A percentile compares a stretch with the other conserved stretches of the same genome.
Conservation (phyloP, 2,329 filamentous ascomycete species). For the Pseudocercospora fijiensis region DNA sequence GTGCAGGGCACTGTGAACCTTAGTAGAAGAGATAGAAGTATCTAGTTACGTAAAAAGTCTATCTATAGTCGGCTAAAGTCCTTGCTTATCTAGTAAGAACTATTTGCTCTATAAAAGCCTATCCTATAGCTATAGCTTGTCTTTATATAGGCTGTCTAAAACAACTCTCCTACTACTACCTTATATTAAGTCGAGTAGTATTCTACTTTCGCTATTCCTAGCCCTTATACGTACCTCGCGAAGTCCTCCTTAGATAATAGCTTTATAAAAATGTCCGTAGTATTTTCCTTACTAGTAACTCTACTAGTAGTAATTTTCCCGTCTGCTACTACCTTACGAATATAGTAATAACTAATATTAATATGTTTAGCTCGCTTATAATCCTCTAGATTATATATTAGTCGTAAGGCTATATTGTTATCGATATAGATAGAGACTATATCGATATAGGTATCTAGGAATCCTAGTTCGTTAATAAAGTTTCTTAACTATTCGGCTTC, state of each 20-base stretch:
- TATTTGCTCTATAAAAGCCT: neutral
- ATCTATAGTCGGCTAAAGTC: neutral
- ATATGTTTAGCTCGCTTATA: conserved; percentile 13
- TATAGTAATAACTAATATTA: conserved; percentile 12
- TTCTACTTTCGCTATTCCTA: neutral
- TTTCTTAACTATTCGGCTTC: conserved; percentile 14
- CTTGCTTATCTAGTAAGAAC: neutral
- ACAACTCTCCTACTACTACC: conserved; percentile 11
- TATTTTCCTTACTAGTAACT: conserved; percentile 11
- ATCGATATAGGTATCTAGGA: conserved; percentile 4
- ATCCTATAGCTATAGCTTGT: conserved; percentile 1
- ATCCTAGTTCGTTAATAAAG: conserved; percentile 13
- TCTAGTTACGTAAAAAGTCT: neutral
- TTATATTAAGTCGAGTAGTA: neutral
- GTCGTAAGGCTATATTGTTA: conserved; percentile 12
- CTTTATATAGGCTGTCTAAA: neutral
- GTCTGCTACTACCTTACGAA: neutral
- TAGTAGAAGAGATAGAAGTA: neutral
- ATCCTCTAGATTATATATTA: conserved; percentile 4
- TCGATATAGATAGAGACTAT: conserved; percentile 14
- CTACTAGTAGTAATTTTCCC: neutral
- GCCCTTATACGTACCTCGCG: neutral
- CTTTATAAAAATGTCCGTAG: conserved; percentile 16
- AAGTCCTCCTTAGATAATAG: conserved; percentile 5
- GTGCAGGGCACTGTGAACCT: neutral